Base-by-base conservation (phyloP, 805 yeast species). In the Saturnispora serradocipensis region DNA sequence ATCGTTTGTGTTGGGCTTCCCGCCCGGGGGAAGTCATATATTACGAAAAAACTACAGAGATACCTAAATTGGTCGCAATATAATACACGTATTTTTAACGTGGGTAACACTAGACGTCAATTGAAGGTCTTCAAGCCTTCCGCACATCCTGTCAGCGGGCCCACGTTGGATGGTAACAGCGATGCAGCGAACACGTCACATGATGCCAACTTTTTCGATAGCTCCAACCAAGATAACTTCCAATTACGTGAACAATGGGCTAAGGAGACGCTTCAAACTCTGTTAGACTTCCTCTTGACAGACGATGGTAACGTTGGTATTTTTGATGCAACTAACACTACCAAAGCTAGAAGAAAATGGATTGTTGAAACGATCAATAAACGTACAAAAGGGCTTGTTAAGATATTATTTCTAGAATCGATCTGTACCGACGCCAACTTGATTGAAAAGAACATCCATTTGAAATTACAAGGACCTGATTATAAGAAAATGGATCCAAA, bases 401-500 rank as follows among this genome's bases (percentile, higher is more conserved):
- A 73, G 47, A 67, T 75, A 22, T 55, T 75, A 38, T 75, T 75
- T 54, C 57, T 75, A 28, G 99, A 91, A 63, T 85, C 95, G 57
- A 79, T 89, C 11, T 91, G 98, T 66, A 81, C 88, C 2, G 91
- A 90, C 62, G 80, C 81, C 13, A 73, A 74, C 5, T 79, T 91
- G 46, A 82, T 91, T 43, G 95, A 89, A 61, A 78, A 84, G 55
- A 91, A 91, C 66, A 85, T 91, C 46, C 73, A 87, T 47, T 76
- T 93, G 58, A 91, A 91, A 69, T 73, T 91, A 49, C 79, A 86
- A 30, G 99, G 99, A 0, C 99, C 98, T 0, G 98, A 91, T 68
- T 91, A 91, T 69, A 76, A 76, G 53, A 76, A 82, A 47, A 88
- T 89, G 88, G 91, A 91, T 63, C 87, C 87, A 2, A 80, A 81